These are phyloP conservation scores for Nepenthes alata DNA, from an alignment of 179 eudicot species.

Conservation along the genomic window DNA sequence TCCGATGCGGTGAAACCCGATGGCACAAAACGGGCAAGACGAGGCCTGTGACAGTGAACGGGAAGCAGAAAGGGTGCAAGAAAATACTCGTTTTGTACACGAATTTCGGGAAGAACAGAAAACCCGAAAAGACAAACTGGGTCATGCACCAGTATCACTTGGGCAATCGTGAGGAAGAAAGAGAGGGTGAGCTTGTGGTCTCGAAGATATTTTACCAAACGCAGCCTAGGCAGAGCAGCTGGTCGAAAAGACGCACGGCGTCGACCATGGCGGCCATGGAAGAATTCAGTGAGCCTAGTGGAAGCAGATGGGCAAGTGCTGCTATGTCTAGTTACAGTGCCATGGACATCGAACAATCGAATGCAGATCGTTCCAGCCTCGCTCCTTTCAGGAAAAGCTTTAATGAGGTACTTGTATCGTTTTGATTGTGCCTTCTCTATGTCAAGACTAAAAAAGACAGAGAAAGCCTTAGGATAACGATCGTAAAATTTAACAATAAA, in stretches of 20 bases:
- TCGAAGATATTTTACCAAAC: slow-evolving; percentile 11
- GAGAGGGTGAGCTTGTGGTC: slow-evolving; percentile 6
- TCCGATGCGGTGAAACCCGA: slow-evolving; percentile 7
- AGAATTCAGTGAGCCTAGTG: slow-evolving; percentile 1
- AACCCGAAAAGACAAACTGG: slow-evolving; percentile 11
- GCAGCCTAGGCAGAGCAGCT: slow-evolving; percentile 8
- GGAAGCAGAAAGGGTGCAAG: slow-evolving; percentile 4
- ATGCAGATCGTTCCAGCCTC: background rate
- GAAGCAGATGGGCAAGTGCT: background rate
- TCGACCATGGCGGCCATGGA: background rate
- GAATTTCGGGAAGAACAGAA: slow-evolving; percentile 5
- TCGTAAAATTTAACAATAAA: too few species aligned
- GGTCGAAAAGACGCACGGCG: background rate
- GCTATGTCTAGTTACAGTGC: background rate
- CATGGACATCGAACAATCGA: background rate
- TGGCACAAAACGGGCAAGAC: slow-evolving; percentile 15
- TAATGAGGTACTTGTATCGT: background rate
- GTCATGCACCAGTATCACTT: slow-evolving; percentile 12
- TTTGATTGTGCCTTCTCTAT: too few species aligned
- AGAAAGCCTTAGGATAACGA: too few species aligned
- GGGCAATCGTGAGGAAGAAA: slow-evolving; percentile 8
- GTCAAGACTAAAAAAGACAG: too few species aligned
- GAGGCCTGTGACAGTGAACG: slow-evolving; percentile 3
- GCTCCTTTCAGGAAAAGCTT: slow-evolving; percentile 1
- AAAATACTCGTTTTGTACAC: slow-evolving; percentile 10